Evolutionary conservation across 345 rosid genomes (phyloP).

Genomic region (Nephelium lappaceum): DNA sequence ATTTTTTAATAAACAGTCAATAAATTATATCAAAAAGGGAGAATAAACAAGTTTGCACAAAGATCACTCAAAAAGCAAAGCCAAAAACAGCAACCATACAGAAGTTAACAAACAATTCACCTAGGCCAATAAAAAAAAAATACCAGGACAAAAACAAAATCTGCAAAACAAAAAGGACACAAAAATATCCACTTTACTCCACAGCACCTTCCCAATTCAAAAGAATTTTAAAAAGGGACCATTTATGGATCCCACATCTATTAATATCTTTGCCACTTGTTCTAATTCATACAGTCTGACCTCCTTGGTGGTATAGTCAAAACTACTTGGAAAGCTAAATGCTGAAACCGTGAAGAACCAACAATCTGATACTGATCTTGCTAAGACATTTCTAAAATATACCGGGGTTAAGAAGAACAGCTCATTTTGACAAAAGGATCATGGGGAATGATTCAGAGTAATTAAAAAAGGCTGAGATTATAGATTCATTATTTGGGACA

Average conservation of each 20-base stretch:
- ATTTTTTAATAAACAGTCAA: background rate
- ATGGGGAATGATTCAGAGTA: background rate
- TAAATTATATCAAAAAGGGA: background rate
- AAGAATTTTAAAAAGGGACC: background rate
- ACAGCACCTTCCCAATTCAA: background rate
- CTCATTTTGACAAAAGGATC: background rate
- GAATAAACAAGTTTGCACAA: background rate
- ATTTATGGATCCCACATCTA: background rate
- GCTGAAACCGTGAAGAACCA: background rate
- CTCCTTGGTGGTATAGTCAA: background rate
- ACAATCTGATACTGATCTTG: conserved; percentile 2
- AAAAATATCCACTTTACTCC: background rate
- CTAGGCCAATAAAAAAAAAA: background rate
- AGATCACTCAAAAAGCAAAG: background rate
- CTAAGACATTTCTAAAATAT: background rate
- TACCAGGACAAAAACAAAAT: background rate
- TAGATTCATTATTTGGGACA: conserved; percentile 66
- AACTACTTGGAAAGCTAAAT: background rate
- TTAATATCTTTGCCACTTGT: background rate
- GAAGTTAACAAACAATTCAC: background rate
- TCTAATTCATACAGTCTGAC: background rate
- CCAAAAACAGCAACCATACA: background rate
- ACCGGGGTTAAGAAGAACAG: background rate
- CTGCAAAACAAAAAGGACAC: background rate
- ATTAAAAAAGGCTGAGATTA: conserved; percentile 53